A percentile compares a stretch with the other conserved stretches of the same genome.
Evolutionary conservation across 495 filamentous ascomycete species (phyloP).

Genomic region (Trichoderma virens): DNA sequence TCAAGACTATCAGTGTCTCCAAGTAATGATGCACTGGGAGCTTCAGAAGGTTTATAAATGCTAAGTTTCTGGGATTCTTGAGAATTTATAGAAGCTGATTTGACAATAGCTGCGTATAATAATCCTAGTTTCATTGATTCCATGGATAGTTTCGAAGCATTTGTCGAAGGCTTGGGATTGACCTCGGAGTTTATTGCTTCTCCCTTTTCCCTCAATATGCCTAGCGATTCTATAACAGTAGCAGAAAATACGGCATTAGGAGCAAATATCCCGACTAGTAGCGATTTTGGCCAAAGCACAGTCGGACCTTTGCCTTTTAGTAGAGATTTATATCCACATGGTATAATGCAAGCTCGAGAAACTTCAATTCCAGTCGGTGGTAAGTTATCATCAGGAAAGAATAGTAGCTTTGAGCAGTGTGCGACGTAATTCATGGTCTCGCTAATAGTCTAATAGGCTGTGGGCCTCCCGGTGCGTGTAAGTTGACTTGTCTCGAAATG

Average conservation of each 20-base stretch:
- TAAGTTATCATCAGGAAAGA: neutral
- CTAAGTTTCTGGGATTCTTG: neutral
- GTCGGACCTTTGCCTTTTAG: neutral
- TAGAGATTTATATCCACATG: neutral
- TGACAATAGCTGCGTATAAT: neutral
- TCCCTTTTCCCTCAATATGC: neutral
- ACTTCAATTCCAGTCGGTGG: neutral
- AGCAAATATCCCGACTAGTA: neutral
- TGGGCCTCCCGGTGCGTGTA: neutral
- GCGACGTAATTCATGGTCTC: neutral
- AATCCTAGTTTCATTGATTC: neutral
- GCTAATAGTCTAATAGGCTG: neutral
- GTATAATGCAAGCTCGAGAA: neutral
- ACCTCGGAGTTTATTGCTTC: neutral
- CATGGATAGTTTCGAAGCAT: neutral
- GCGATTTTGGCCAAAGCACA: neutral
- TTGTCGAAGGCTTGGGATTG: neutral
- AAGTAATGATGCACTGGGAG: neutral
- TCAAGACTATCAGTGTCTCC: neutral
- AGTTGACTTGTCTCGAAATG: neutral
- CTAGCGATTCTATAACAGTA: neutral
- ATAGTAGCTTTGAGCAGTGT: neutral
- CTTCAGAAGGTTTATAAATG: neutral
- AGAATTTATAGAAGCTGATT: neutral
- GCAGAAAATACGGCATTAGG: neutral